phyloP scores from a whole-genome alignment of 177 flowering plant genomes.

The Telopea speciosissima region DNA sequence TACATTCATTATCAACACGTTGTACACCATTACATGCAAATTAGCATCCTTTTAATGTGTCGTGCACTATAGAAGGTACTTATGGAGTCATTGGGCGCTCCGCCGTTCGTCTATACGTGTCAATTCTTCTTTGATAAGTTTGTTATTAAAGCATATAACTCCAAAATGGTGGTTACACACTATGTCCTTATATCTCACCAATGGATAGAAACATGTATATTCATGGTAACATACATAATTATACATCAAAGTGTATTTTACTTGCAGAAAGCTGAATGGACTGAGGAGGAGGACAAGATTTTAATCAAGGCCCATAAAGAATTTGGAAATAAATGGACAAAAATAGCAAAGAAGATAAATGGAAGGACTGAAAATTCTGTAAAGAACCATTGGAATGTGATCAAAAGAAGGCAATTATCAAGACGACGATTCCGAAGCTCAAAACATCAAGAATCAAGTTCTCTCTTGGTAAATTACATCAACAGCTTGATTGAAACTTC shows the following conservation, averaged over 20 bases:
- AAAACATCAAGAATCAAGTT: slow-evolving; percentile 14
- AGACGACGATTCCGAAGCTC: slow-evolving; percentile 24
- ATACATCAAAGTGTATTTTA: no score
- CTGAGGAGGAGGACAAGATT: slow-evolving; percentile 52
- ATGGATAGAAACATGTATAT: slow-evolving; percentile 1
- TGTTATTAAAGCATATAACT: neutral
- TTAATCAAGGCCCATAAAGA: slow-evolving; percentile 47
- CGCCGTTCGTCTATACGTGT: neutral
- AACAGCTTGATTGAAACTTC: slow-evolving; percentile 19
- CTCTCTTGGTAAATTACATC: slow-evolving; percentile 48
- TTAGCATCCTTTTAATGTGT: no score
- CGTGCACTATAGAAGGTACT: no score
- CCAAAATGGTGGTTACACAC: slow-evolving; percentile 3
- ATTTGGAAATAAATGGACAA: slow-evolving; percentile 67
- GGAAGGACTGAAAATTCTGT: slow-evolving; percentile 68
- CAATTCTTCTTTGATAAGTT: no score
- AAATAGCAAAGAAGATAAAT: slow-evolving; percentile 49
- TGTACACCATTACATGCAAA: neutral
- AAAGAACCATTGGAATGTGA: slow-evolving; percentile 77
- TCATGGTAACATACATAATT: no score
- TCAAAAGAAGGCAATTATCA: slow-evolving; percentile 47
- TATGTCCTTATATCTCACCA: neutral
- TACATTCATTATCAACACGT: no score
- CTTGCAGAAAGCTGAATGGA: slow-evolving; percentile 62
- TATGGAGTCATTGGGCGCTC: no score